Percentiles rank a stretch among this genome's conserved stretches.
These are phyloP conservation scores for Penicillium dipodomyicola DNA, from an alignment of 495 filamentous ascomycete species.

Conservation along the genomic window DNA sequence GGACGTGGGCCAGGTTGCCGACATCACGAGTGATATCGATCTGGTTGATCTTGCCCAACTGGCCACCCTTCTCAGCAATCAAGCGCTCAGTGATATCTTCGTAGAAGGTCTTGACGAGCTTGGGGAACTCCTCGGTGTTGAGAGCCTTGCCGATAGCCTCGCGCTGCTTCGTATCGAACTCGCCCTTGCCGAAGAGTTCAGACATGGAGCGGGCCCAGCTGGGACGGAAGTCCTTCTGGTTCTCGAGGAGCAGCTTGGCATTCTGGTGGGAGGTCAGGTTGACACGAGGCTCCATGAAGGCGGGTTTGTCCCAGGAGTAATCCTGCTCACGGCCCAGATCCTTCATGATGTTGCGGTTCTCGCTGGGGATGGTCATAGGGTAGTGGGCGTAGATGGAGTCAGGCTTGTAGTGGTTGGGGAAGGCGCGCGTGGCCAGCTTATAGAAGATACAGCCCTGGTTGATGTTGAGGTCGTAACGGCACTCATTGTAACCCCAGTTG, in stretches of 20 bases:
- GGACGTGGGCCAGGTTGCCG: constrained; percentile 67
- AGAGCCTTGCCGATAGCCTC: constrained; percentile 45
- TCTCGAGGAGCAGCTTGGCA: constrained; percentile 61
- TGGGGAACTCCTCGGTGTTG: constrained; percentile 48
- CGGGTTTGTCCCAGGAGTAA: constrained; percentile 68
- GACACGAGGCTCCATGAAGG: constrained; percentile 47
- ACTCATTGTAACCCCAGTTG: constrained; percentile 73
- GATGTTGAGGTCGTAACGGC: constrained; percentile 67
- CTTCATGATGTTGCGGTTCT: constrained; percentile 72
- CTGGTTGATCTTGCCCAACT: constrained; percentile 56
- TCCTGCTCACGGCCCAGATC: constrained; percentile 66
- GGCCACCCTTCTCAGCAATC: constrained; percentile 62
- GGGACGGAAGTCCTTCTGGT: constrained; percentile 60
- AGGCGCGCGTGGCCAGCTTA: constrained; percentile 75
- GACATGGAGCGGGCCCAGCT: constrained; percentile 58
- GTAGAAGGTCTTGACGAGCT: constrained; percentile 55
- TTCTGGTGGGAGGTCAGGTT: constrained; percentile 60
- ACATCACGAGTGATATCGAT: constrained; percentile 78
- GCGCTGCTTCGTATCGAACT: constrained; percentile 47
- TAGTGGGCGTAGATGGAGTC: constrained; percentile 88
- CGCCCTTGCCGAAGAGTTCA: constrained; percentile 54
- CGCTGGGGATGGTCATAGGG: constrained; percentile 74
- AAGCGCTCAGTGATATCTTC: constrained; percentile 61
- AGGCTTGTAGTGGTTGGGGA: constrained; percentile 74
- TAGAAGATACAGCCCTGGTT: constrained; percentile 83